Evolutionary conservation across 768 basidiomycete genomes (phyloP), one percentile per base, ranked within the genome.

Genomic region (Suillus tomentosus): DNA sequence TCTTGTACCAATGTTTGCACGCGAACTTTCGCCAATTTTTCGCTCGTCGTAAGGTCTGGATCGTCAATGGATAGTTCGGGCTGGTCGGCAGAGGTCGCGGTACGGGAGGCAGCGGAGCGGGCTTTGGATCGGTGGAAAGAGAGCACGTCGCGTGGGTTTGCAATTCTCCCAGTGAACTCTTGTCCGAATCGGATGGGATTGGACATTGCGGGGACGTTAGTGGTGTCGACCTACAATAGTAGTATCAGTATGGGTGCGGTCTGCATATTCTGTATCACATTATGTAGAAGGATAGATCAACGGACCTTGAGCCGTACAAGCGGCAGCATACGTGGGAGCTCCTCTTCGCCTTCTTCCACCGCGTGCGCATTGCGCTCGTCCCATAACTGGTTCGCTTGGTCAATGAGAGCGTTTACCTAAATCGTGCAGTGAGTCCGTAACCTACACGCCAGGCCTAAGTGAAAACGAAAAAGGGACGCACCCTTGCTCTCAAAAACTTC

Each of bases 141-240:
- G 36, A 99, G 85, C 27, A 97, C 85, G 73, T 99, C 96, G 34
- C 94, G 85, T 17, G 97, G 96, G 73, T 99, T 99, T 13, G 97
- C 97, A 42, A 99, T 84, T 24, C 84, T 85, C 1, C 93, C 94
- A 68, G 89, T 85, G 75, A 98, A 98, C 74, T 96, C 93, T 74
- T 96, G 95, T 1, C 97, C 96, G 73, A 99, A 97, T 11, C 97
- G 90, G 60, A 96, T 90, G 27, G 96, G 96, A 74, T 99, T 99
- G 61, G 92, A 94, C 79, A 94, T 94, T 70, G 94, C 92, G 63
- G 87, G 87, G 9, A 95, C 91, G 50, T 91, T 92, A 0, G 96
- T 93, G 0, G 94, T 96, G 73, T 96, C 94, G 19, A 96, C 94
- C 91, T 89, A 42, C 34, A 42, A 27, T 14, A 10, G 11, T 17